Percentiles rank a stretch among this genome's conserved stretches.
phyloP scores from a whole-genome alignment of 805 yeast genomes.

The Saccharomycopsis sp. region DNA sequence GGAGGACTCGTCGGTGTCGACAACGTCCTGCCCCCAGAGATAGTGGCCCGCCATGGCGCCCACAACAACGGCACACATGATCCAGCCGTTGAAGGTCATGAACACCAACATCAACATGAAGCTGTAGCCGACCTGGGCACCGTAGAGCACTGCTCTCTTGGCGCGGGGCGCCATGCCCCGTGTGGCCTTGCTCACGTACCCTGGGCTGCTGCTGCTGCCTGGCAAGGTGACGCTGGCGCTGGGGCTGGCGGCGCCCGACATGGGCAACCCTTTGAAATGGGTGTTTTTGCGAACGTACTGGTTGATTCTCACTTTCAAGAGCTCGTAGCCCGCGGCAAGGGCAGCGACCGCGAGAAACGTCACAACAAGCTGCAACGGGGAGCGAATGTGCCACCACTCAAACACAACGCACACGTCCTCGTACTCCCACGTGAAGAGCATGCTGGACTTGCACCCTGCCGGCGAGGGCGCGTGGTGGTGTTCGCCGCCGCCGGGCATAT shows the following conservation, averaged over 20 bases:
- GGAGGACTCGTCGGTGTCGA: conserved; percentile 33
- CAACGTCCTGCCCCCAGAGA: conserved; percentile 47
- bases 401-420: conserved; percentile 64
- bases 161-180: background rate
- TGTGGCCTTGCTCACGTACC: background rate
- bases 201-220: no score
- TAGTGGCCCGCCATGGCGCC: conserved; percentile 70
- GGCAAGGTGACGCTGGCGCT: background rate
- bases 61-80: conserved; percentile 59
- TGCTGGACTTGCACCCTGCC: conserved; percentile 33
- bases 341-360: conserved; percentile 41
- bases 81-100: conserved; percentile 85
- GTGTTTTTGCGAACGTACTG: background rate
- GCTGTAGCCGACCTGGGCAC: conserved; percentile 58
- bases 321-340: conserved; percentile 55
- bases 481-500: conserved; percentile 1
- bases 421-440: conserved; percentile 77
- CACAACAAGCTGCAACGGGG: conserved; percentile 40
- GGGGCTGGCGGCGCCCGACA: background rate
- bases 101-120: conserved; percentile 70
- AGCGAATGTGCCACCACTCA: conserved; percentile 70
- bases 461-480: conserved; percentile 1
- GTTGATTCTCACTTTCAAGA: conserved; percentile 28
- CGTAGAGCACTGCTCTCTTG: conserved; percentile 33
- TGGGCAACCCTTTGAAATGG: background rate